Evolutionary conservation across 768 basidiomycete species (phyloP).

Genomic region (Boletus pseudo-olivaceus): DNA sequence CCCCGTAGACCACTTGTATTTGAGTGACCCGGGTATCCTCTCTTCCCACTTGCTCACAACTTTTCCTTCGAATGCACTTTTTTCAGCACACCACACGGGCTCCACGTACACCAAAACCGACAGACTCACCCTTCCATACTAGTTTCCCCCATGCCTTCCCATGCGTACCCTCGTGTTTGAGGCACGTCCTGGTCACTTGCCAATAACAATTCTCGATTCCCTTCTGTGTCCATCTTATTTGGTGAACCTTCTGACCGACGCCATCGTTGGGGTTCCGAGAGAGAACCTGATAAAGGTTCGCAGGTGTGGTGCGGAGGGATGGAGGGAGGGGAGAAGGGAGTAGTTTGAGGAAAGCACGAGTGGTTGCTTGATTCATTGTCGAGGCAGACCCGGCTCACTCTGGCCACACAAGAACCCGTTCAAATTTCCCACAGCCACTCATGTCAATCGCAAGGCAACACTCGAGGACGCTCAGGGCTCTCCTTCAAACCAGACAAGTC

Average conservation of each 20-base stretch:
- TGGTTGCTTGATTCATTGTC: conserved; percentile 26
- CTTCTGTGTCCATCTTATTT: conserved; percentile 70
- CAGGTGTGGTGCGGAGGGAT: conserved; percentile 51
- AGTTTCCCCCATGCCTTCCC: conserved; percentile 83
- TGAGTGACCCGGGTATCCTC: conserved; percentile 65
- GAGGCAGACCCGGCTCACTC: neutral
- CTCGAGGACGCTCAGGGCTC: neutral
- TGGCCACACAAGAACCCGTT: neutral
- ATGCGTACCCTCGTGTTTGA: conserved; percentile 71
- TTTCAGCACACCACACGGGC: conserved; percentile 8
- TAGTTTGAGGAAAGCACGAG: conserved; percentile 46
- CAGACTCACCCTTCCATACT: conserved; percentile 68
- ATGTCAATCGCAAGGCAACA: conserved; percentile 9
- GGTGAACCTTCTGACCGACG: conserved; percentile 64
- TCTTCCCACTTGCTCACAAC: conserved; percentile 57
- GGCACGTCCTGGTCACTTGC: conserved; percentile 65
- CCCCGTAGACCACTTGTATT: conserved; percentile 71
- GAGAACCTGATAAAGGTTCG: conserved; percentile 70
- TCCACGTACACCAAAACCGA: neutral
- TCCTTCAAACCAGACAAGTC: conserved; percentile 9
- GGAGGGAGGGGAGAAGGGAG: conserved; percentile 60
- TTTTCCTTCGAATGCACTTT: conserved; percentile 42
- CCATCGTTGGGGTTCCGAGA: conserved; percentile 66
- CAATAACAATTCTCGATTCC: conserved; percentile 67
- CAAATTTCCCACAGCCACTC: conserved; percentile 13